Evolutionary conservation across 208 protist species (phyloP).

Genomic region (Crithidia bombi): DNA sequence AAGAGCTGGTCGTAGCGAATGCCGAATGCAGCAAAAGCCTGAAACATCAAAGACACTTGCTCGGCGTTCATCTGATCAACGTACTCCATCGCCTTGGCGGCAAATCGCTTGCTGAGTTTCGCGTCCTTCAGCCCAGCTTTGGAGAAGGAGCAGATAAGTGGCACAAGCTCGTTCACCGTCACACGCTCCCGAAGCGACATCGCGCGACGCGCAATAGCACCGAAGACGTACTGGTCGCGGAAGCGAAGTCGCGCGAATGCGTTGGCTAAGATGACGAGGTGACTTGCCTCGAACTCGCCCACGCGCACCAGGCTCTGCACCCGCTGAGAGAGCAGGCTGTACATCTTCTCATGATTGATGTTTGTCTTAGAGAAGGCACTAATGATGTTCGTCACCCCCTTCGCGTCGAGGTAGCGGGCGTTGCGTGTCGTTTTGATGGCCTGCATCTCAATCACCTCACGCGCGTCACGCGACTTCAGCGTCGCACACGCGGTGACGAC

Average conservation of each 20-base stretch:
- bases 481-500: constrained; percentile 91
- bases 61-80: constrained; percentile 92
- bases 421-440: constrained; percentile 86
- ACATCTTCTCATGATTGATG: constrained; percentile 89
- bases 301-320: constrained; percentile 89
- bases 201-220: constrained; percentile 80
- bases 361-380: constrained; percentile 90
- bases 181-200: constrained; percentile 91
- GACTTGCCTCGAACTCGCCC: constrained; percentile 88
- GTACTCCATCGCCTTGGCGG: constrained; percentile 91
- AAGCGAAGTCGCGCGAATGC: constrained; percentile 83
- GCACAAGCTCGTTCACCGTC: constrained; percentile 89
- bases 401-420: constrained; percentile 87
- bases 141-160: constrained; percentile 85
- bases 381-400: constrained; percentile 86
- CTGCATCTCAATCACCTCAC: constrained; percentile 93
- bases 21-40: constrained; percentile 89
- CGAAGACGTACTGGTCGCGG: constrained; percentile 82
- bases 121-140: constrained; percentile 85
- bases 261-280: constrained; percentile 88
- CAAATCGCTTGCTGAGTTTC: constrained; percentile 91
- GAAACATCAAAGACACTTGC: constrained; percentile 88
- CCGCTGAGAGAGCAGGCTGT: constrained; percentile 75
- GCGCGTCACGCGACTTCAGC: constrained; percentile 90
- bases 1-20: constrained; percentile 94